phyloP scores from a whole-genome alignment of 2,329 filamentous ascomycete species.

The Xylaria sp. region DNA sequence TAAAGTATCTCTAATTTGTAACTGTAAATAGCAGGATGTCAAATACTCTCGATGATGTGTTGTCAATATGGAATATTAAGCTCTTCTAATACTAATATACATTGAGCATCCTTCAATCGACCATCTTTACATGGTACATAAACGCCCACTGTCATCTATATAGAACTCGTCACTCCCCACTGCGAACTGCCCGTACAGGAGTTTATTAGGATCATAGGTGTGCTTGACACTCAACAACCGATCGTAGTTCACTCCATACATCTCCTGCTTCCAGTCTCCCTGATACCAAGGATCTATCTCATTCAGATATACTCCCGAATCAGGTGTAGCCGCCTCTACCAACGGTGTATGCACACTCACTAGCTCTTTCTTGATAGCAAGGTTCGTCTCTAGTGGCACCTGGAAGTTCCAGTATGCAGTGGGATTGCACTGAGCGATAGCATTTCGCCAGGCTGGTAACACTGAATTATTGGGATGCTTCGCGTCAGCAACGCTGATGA shows the following conservation, averaged over 20 bases:
- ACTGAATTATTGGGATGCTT: conserved; percentile 35
- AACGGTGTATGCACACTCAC: background rate
- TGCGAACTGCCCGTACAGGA: conserved; percentile 27
- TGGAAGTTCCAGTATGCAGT: conserved; percentile 3
- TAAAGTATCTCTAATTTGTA: too few relatives aligned
- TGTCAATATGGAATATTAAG: background rate
- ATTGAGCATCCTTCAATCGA: background rate
- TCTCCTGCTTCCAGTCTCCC: conserved; percentile 37
- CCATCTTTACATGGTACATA: background rate
- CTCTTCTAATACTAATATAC: background rate
- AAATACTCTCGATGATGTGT: background rate
- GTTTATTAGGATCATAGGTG: conserved; percentile 33
- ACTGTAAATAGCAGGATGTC: background rate
- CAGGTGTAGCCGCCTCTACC: conserved; percentile 2
- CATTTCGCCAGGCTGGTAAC: conserved; percentile 30
- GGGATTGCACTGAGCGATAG: conserved; percentile 9
- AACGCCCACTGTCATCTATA: background rate
- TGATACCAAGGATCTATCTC: conserved; percentile 36
- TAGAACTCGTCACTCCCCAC: conserved; percentile 32
- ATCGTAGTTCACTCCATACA: conserved; percentile 35
- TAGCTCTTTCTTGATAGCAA: conserved; percentile 30
- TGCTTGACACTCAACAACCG: conserved; percentile 35
- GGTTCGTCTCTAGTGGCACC: conserved; percentile 46
- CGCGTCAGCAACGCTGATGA: conserved; percentile 5
- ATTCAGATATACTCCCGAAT: conserved; percentile 32